Percentiles rank a stretch among this genome's conserved stretches.
Evolutionary conservation across 345 rosid genomes (phyloP).

Genomic region (Eucalyptus cladocalyx): DNA sequence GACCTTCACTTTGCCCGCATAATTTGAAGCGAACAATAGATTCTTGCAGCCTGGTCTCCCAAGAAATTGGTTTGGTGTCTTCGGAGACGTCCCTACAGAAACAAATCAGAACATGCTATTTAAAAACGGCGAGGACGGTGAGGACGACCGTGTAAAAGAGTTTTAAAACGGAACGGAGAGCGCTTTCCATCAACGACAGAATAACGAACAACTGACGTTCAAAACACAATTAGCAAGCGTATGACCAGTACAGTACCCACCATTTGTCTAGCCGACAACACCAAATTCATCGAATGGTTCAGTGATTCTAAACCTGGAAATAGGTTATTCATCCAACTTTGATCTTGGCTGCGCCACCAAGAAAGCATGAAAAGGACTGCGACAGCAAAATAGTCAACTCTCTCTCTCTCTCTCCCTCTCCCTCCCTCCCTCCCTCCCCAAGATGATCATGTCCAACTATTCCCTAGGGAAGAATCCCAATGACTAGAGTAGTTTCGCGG

Average conservation of each 20-base stretch:
- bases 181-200: not conserved
- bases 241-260: not conserved
- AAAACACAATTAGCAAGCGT: not conserved
- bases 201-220: not conserved
- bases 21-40: conserved; percentile 33
- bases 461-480: not conserved
- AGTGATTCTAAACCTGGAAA: not conserved
- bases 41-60: conserved; percentile 13
- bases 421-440: not conserved
- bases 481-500: not conserved
- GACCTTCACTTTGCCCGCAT: conserved; percentile 13
- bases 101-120: not conserved
- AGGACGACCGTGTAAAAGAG: not conserved
- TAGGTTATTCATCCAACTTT: not conserved
- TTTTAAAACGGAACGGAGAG: not conserved
- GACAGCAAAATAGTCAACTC: not conserved
- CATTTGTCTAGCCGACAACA: not conserved
- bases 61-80: conserved; percentile 9
- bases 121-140: not conserved
- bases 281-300: not conserved
- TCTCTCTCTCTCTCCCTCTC: not conserved
- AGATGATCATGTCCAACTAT: not conserved
- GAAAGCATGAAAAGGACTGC: not conserved
- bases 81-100: conserved; percentile 26
- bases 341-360: not conserved